Evolutionary conservation across 306 rosid species (phyloP), one percentile per base, ranked within the genome.

Genomic region (Cucumis cinereus): DNA sequence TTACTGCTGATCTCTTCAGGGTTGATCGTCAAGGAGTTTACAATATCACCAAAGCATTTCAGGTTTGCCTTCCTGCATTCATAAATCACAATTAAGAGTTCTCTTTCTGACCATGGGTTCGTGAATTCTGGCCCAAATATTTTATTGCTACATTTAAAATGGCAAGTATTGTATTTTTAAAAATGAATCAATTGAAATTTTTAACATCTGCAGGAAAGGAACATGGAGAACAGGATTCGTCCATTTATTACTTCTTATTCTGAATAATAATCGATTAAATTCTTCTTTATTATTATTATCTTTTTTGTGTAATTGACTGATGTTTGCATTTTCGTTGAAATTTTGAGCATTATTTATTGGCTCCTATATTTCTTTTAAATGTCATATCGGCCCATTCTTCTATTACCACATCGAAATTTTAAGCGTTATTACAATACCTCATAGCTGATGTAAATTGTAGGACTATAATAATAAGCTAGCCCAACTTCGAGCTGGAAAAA

Each of bases 381-480:
- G 76, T 47, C 61, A 41, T 45, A 24, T 10, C 3, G 17, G 35
- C 20, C 57, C 10, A 28, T 73, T 52, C 61, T 28, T 43, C 56
- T 24, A 49, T 26, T 43, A 14, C 16, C 59, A 23, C 7, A 45
- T 45, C 11, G 50, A 45, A 43, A 45, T 2, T 45, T 45, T 45
- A 45, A 45, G 0, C 38, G 28, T 60, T 40, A 40, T 40, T 6
- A 17, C 49, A n/a, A n/a, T 58, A 40, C 22, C 49, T 80, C 73
- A 73, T 71, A 24, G 76, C 70, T 77, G 60, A 6, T 67, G 30
- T 38, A n/a, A 82, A 78, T 80, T 89, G 79, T 87, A 93, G 98
- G 98, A 94, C 80, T 91, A 86, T 81, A 94, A 91, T 81, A 94
- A 94, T 79, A 75, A 90, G 86, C 81, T 94, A 74, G 98, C 97